Conservation (phyloP, 495 filamentous ascomycete genomes). For the Penicillium malachiteum region DNA sequence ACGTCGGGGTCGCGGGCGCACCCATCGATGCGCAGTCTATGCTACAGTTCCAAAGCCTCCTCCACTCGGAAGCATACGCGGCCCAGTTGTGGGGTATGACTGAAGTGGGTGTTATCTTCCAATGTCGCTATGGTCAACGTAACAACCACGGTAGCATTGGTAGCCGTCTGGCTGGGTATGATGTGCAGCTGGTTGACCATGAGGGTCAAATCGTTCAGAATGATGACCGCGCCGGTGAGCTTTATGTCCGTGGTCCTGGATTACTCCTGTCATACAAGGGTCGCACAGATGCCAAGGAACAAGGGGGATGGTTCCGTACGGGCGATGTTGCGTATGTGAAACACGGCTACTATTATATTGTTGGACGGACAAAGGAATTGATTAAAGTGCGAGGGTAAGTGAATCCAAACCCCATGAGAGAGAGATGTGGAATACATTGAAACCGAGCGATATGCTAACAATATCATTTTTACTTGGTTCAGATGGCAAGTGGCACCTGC, state of each 20-base stretch:
- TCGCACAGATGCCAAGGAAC: slow-evolving; percentile 38
- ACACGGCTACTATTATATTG: slow-evolving; percentile 61
- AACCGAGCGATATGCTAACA: not conserved
- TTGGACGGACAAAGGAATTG: slow-evolving; percentile 75
- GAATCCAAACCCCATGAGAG: not conserved
- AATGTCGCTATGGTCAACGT: slow-evolving; percentile 45
- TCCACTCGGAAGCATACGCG: slow-evolving; percentile 41
- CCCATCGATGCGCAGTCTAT: slow-evolving; percentile 46
- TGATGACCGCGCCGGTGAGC: slow-evolving; percentile 52
- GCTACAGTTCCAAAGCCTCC: slow-evolving; percentile 32
- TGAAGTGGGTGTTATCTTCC: slow-evolving; percentile 54
- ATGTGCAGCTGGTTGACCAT: slow-evolving; percentile 54
- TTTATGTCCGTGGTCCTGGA: slow-evolving; percentile 48
- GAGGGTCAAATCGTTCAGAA: slow-evolving; percentile 48
- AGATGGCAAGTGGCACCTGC: slow-evolving; percentile 79
- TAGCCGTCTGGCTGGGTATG: slow-evolving; percentile 63
- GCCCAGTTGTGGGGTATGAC: slow-evolving; percentile 42
- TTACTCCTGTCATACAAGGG: slow-evolving; percentile 41
- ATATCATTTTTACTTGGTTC: not conserved
- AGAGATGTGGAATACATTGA: not conserved
- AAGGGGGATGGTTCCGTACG: slow-evolving; percentile 73
- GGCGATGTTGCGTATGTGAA: slow-evolving; percentile 71
- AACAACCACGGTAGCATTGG: slow-evolving; percentile 59
- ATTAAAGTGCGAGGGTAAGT: slow-evolving; percentile 65
- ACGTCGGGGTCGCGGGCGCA: slow-evolving; percentile 50